Percentiles rank a stretch among this genome's conserved stretches.
These are phyloP conservation scores for Nemania sp. DNA, from an alignment of 2,329 filamentous ascomycete species.

Conservation along the genomic window DNA sequence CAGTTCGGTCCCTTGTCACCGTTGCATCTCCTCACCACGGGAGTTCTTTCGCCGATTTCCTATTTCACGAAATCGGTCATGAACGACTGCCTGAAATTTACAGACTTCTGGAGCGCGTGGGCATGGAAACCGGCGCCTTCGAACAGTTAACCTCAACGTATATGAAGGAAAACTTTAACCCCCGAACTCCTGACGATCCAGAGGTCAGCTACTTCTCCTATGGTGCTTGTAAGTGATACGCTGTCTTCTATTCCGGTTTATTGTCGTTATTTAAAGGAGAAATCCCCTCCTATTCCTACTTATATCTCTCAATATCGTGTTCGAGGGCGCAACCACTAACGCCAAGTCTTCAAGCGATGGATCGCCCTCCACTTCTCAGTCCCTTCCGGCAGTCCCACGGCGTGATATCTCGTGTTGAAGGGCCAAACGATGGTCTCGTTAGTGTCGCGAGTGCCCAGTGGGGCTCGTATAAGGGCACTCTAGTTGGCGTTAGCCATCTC, in stretches of 20 bases:
- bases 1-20: conserved; percentile 65
- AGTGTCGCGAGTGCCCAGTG: conserved; percentile 72
- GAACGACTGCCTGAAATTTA: conserved; percentile 67
- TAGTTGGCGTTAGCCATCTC: conserved; percentile 71
- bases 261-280: neutral
- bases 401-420: conserved; percentile 64
- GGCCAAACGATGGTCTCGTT: conserved; percentile 75
- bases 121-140: conserved; percentile 71
- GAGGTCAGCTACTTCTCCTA: conserved; percentile 72
- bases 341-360: conserved; percentile 48
- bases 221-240: conserved; percentile 58
- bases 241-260: neutral
- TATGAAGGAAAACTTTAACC: conserved; percentile 71
- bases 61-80: conserved; percentile 61
- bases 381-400: conserved; percentile 67
- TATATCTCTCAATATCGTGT: neutral
- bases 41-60: conserved; percentile 66
- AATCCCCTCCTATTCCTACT: neutral
- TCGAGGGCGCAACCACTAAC: neutral
- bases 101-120: conserved; percentile 61
- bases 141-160: conserved; percentile 69
- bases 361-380: conserved; percentile 71
- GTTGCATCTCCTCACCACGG: conserved; percentile 68
- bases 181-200: conserved; percentile 64
- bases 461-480: conserved; percentile 73